Conservation (phyloP, 164 flowering plant species). For the Aristolochia contorta region DNA sequence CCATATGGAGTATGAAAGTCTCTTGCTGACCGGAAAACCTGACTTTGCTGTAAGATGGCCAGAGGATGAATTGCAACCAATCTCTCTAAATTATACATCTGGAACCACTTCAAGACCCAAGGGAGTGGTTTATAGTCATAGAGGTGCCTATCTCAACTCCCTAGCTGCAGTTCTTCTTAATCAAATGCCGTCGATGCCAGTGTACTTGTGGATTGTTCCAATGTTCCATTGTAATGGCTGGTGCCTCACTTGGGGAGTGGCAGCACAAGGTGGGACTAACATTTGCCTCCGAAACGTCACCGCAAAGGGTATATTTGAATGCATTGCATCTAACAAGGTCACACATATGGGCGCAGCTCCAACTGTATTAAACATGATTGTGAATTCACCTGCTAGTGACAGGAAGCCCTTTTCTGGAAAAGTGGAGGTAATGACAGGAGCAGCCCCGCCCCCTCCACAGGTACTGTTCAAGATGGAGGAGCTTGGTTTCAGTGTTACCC, state of each 20-base stretch:
- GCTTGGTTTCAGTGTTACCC: constrained; percentile 40
- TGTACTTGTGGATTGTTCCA: constrained; percentile 70
- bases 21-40: constrained; percentile 26
- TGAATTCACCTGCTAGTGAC: constrained; percentile 23
- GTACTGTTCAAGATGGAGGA: constrained; percentile 26
- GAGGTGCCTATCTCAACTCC: constrained; percentile 76
- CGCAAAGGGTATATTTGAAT: constrained; percentile 40
- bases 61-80: constrained; percentile 59
- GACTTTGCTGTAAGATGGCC: constrained; percentile 43
- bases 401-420: constrained; percentile 19
- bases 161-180: constrained; percentile 37
- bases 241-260: constrained; percentile 68
- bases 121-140: constrained; percentile 73
- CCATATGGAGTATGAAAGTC: constrained; percentile 27
- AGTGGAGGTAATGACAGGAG: constrained; percentile 48
- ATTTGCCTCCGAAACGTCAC: constrained; percentile 44
- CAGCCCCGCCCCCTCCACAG: constrained; percentile 30
- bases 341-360: constrained; percentile 79
- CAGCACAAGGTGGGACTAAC: constrained; percentile 74
- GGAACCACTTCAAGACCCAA: constrained; percentile 82
- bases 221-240: constrained; percentile 95
- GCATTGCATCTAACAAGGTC: constrained; percentile 40
- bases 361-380: constrained; percentile 50
- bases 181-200: constrained; percentile 48
- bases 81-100: constrained; percentile 64